Evolutionary conservation across 495 filamentous ascomycete species (phyloP).

Genomic region (Podospora fimiseda): DNA sequence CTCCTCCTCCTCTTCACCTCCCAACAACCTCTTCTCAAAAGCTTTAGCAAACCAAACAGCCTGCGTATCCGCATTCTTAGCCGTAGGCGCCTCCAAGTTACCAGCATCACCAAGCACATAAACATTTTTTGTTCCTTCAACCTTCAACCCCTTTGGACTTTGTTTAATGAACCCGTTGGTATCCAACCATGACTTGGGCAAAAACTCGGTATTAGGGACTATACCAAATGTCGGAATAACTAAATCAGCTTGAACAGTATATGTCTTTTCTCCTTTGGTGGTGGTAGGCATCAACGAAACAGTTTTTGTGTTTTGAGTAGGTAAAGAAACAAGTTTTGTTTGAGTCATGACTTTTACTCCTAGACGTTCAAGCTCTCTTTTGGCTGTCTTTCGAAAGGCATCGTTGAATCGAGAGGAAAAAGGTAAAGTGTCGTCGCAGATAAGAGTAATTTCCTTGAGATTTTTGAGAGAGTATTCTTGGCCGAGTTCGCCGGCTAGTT

Average conservation of each 20-base stretch:
- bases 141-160: constrained; percentile 29
- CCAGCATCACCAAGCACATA: constrained; percentile 40
- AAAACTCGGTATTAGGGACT: constrained; percentile 36
- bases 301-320: too few species aligned
- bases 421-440: constrained; percentile 28
- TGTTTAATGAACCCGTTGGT: constrained; percentile 30
- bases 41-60: constrained; percentile 23
- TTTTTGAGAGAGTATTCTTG: constrained; percentile 31
- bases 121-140: constrained; percentile 29
- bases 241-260: constrained; percentile 32
- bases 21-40: constrained; percentile 20
- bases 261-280: constrained; percentile 15
- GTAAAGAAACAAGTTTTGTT: constrained; percentile 24
- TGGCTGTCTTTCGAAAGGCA: constrained; percentile 23
- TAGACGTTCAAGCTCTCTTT: constrained; percentile 29
- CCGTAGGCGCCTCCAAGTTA: constrained; percentile 22
- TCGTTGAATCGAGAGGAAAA: constrained; percentile 16
- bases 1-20: constrained; percentile 4
- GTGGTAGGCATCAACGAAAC: too few species aligned
- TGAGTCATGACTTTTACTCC: constrained; percentile 26
- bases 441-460: constrained; percentile 40
- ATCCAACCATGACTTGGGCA: constrained; percentile 28
- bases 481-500: constrained; percentile 54
- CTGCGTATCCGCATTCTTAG: constrained; percentile 19
- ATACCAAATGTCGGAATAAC: constrained; percentile 40